Percentiles rank a stretch among this genome's conserved stretches.
Evolutionary conservation across 129 eudicot species (phyloP).

Genomic region (Centella asiatica): DNA sequence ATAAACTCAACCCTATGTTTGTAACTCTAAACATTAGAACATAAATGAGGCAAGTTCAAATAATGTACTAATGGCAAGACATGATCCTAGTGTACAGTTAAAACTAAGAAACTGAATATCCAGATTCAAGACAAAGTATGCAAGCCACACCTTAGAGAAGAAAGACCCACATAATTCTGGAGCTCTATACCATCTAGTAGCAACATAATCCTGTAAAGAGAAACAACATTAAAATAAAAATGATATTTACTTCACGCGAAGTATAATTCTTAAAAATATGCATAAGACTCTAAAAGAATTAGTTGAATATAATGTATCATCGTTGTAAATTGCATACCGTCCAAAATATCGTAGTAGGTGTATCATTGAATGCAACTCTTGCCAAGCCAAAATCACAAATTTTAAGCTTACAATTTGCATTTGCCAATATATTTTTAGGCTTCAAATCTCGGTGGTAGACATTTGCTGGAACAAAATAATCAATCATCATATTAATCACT

Average conservation of each 20-base stretch:
- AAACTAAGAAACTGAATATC: neutral
- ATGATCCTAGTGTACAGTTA: neutral
- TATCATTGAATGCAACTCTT: slow-evolving; percentile 31
- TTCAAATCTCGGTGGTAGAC: slow-evolving; percentile 29
- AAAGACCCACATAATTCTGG: slow-evolving; percentile 85
- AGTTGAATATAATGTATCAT: neutral
- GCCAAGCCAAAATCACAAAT: slow-evolving; percentile 35
- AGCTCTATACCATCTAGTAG: slow-evolving; percentile 93
- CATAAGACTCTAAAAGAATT: neutral
- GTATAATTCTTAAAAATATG: neutral
- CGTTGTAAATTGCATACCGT: slow-evolving; percentile 14
- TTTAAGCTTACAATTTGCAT: slow-evolving; percentile 30
- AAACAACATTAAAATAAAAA: neutral
- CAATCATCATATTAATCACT: neutral
- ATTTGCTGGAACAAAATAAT: slow-evolving; percentile 17
- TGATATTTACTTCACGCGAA: neutral
- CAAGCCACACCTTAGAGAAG: slow-evolving; percentile 51
- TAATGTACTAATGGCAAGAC: too few species aligned
- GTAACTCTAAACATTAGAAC: too few species aligned
- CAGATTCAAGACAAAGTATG: neutral
- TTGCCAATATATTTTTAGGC: slow-evolving; percentile 28
- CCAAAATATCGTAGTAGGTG: slow-evolving; percentile 30
- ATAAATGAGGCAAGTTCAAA: too few species aligned
- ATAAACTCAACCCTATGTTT: too few species aligned
- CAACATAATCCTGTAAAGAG: slow-evolving; percentile 71